These are phyloP conservation scores for Globisporangium cylindrosporum DNA, from an alignment of 352 stramenopile genomes.

Conservation along the genomic window DNA sequence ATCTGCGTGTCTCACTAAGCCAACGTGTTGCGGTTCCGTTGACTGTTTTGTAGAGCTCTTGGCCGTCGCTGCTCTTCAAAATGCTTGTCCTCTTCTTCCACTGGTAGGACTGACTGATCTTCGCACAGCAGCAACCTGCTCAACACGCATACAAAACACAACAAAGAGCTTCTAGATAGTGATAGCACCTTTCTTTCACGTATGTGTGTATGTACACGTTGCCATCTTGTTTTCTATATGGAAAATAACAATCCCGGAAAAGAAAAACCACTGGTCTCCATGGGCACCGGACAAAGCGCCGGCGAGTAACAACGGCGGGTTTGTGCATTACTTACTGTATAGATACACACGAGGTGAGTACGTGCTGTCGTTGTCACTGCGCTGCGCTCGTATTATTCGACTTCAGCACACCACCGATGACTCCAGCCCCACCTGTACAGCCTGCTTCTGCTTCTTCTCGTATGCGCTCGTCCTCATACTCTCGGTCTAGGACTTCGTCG, in stretches of 20 bases:
- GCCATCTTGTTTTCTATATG: background rate
- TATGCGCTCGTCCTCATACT: background rate
- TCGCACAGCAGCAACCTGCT: background rate
- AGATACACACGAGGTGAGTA: background rate
- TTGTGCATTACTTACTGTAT: background rate
- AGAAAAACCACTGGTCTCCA: background rate
- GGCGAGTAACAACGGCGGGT: background rate
- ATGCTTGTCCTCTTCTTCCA: background rate
- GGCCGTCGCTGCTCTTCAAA: background rate
- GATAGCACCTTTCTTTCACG: background rate
- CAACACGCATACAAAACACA: background rate
- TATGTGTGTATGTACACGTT: background rate
- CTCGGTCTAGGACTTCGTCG: background rate
- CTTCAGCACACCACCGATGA: background rate
- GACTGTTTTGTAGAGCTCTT: background rate
- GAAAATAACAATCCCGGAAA: background rate
- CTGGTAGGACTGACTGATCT: background rate
- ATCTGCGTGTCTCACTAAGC: no score
- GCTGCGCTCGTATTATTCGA: background rate
- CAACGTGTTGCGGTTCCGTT: no score
- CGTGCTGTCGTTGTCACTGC: background rate
- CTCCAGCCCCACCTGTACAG: background rate
- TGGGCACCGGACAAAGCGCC: background rate
- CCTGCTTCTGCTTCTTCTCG: background rate
- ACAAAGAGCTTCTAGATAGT: background rate